Conservation (phyloP, 176 grass and related monocot genomes). For the Musa beccarii region DNA sequence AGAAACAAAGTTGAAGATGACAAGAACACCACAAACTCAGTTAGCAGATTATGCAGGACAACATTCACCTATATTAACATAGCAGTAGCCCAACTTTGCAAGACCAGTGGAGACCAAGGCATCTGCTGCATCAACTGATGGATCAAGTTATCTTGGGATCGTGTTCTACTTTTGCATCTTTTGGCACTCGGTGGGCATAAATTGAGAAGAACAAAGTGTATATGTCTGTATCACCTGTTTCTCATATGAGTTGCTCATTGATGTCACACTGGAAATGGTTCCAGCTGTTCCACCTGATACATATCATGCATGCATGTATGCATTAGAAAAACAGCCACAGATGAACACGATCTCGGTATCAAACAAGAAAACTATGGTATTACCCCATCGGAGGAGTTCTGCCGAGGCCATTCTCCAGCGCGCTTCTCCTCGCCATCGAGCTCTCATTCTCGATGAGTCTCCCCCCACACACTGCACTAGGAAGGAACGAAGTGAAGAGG, state of each 20-base stretch:
- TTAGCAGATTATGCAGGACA: no score
- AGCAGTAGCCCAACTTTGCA: constrained; percentile 33
- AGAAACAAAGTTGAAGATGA: not conserved
- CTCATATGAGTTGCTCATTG: constrained; percentile 23
- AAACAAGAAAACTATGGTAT: not conserved
- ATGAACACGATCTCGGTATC: not conserved
- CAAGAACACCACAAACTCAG: not conserved
- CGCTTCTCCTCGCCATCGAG: constrained; percentile 21
- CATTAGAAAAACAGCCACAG: no score
- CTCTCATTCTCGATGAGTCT: constrained; percentile 13
- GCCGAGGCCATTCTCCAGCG: constrained; percentile 45
- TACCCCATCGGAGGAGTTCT: constrained; percentile 93
- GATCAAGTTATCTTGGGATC: not conserved
- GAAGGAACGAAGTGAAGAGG: constrained; percentile 16
- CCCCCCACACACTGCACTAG: not conserved
- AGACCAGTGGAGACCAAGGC: constrained; percentile 37
- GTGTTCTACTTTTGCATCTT: no score
- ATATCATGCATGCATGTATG: not conserved
- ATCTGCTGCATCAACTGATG: constrained; percentile 27
- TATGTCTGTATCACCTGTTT: constrained; percentile 11
- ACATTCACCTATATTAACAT: constrained; percentile 34
- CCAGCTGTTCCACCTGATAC: constrained; percentile 45
- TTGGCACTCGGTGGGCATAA: not conserved
- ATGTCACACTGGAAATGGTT: constrained; percentile 35
- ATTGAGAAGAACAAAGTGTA: not conserved